Percentiles rank a stretch among this genome's conserved stretches.
Conservation (phyloP, 1,139 yeast species). For the Protomyces inundatus region DNA sequence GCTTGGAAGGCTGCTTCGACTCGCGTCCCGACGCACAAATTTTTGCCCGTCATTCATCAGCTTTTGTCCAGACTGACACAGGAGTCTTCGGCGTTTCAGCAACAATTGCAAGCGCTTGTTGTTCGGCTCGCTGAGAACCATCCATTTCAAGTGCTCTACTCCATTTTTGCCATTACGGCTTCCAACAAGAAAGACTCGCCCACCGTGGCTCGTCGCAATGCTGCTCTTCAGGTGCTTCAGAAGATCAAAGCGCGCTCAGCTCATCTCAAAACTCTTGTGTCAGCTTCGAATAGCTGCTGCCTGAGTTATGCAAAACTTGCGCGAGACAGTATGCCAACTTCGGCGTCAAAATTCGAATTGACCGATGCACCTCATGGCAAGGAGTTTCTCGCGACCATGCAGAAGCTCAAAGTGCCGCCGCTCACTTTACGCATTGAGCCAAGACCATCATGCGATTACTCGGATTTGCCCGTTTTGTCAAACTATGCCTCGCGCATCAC, state of each 20-base stretch:
- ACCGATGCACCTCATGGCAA: constrained; percentile 1
- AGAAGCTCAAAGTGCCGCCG: constrained; percentile 51
- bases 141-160: constrained; percentile 74
- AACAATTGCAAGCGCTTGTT: constrained; percentile 49
- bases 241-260: background rate
- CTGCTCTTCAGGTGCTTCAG: constrained; percentile 31
- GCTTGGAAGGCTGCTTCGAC: constrained; percentile 36
- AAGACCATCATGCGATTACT: constrained; percentile 46
- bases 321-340: background rate
- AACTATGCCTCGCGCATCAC: constrained; percentile 46
- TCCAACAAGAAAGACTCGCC: constrained; percentile 20
- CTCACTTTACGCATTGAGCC: constrained; percentile 56
- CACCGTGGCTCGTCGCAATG: constrained; percentile 30
- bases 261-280: background rate
- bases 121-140: constrained; percentile 52
- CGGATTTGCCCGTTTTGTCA: constrained; percentile 47
- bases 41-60: constrained; percentile 80
- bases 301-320: constrained; percentile 15
- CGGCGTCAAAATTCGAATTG: background rate
- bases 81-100: constrained; percentile 53
- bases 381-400: constrained; percentile 38
- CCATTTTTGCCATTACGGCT: constrained; percentile 45
- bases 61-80: constrained; percentile 63
- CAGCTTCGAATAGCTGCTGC: background rate
- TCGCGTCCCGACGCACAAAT: constrained; percentile 54